Base-by-base conservation (phyloP, 2,329 filamentous ascomycete species). In the Raffaelea arxii region DNA sequence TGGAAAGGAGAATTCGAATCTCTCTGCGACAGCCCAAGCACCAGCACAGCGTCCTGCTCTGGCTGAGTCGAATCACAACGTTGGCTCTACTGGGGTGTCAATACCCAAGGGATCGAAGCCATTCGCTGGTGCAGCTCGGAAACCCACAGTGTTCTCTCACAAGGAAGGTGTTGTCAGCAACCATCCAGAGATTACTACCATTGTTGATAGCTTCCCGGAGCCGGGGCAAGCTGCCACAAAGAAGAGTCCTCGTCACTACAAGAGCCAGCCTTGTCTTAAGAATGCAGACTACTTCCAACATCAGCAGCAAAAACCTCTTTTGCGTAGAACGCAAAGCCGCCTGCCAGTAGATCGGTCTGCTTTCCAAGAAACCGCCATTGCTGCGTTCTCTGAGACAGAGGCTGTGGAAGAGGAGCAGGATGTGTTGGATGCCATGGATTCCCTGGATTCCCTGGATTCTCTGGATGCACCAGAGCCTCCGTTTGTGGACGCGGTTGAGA, bases 231-330 rank as follows among this genome's bases (percentile, higher is more conserved):
- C 22, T 7, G 11, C 23, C n/a, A 36, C 37, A 5, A 51, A 46
- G 42, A 62, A 59, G 53, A 59, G 59, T 48, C 62, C 62, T 12
- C 71, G 73, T 27, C 73, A 77, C 43, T 62, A 71, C 62, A 74
- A 70, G 58, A 77, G 72, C 55, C 74, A 77, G 58, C 74, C 74
- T 11, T 66, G 70, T 46, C 64, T 77, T 43, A 72, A 71, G 52
- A 51, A 48, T 12, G 49, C 49, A 44, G 41, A 44, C 16, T 37
- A 21, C 9, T 16, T 45, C 14, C 24, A 44, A 21, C 48, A 52
- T n/a, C 50, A 52, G 23, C 42, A 47, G 40, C 49, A 48, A 14
- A 49, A 51, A 32, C 39, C 42, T 22, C 25, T 38, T 4, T 44
- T 54, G 6, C 52, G 51, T 14, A 43, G 52, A 25, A 54, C 52